A percentile compares a stretch with the other conserved stretches of the same genome.
phyloP scores from a whole-genome alignment of 2,329 filamentous ascomycete species.

The Rasamsonia emersonii region DNA sequence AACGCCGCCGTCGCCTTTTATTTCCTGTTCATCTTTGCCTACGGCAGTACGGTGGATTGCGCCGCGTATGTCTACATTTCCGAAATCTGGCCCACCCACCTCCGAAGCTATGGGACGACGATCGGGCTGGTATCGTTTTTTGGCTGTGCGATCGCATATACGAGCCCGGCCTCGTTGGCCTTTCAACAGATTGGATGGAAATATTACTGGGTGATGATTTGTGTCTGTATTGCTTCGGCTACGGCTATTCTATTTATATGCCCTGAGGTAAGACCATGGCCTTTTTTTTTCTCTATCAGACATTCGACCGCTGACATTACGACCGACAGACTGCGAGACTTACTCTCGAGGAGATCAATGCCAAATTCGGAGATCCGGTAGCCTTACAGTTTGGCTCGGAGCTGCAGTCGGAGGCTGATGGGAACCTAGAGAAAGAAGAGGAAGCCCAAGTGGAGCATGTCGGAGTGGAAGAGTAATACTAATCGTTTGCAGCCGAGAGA shows the following conservation, averaged over 20 bases:
- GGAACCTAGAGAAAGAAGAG: no score
- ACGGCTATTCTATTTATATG: constrained; percentile 16
- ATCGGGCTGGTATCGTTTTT: constrained; percentile 17
- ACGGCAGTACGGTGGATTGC: constrained; percentile 2
- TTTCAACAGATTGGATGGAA: constrained; percentile 22
- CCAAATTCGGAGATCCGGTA: constrained; percentile 23
- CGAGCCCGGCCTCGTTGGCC: constrained; percentile 9
- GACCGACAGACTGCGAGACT: constrained; percentile 16
- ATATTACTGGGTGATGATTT: constrained; percentile 22
- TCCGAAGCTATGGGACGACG: constrained; percentile 16
- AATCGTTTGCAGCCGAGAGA: no score
- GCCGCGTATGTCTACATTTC: constrained; percentile 21
- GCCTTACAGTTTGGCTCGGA: no score
- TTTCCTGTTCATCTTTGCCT: constrained; percentile 1
- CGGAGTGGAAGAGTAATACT: no score
- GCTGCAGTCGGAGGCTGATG: no score
- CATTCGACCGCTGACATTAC: background rate
- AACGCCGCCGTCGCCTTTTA: constrained; percentile 4
- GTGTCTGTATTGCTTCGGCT: constrained; percentile 13
- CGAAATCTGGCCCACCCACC: constrained; percentile 28
- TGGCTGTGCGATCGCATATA: constrained; percentile 14
- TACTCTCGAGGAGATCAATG: constrained; percentile 23
- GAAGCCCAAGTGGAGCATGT: no score
- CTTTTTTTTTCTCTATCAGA: background rate
- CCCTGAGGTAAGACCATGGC: constrained; percentile 15